These are phyloP conservation scores for Aspergillus novoparasiticus DNA, from an alignment of 2,329 filamentous ascomycete species.

Conservation along the genomic window DNA sequence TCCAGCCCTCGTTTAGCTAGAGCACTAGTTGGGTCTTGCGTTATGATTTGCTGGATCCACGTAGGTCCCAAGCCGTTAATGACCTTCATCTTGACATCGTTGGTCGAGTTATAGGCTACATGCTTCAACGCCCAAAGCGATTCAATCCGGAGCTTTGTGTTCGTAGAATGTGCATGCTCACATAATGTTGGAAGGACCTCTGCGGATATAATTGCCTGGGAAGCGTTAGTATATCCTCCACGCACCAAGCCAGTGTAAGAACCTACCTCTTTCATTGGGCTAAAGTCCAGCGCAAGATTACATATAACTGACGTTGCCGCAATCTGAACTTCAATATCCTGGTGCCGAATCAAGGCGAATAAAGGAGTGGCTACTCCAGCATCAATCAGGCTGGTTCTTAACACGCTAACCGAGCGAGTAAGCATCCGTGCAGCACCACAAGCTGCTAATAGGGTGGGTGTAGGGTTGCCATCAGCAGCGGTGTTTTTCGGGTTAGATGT, in stretches of 20 bases:
- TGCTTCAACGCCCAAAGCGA: constrained; percentile 95
- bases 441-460: constrained; percentile 77
- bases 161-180: constrained; percentile 78
- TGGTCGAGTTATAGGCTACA: constrained; percentile 71
- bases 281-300: constrained; percentile 86
- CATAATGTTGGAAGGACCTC: constrained; percentile 78
- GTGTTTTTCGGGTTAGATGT: constrained; percentile 34
- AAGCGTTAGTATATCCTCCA: constrained; percentile 14
- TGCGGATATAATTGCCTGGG: constrained; percentile 70
- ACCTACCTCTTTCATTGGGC: constrained; percentile 84
- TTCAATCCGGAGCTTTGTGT: constrained; percentile 77
- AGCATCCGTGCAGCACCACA: constrained; percentile 81
- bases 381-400: constrained; percentile 86
- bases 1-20: constrained; percentile 32
- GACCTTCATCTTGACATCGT: constrained; percentile 73
- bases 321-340: constrained; percentile 77
- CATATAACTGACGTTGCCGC: constrained; percentile 82
- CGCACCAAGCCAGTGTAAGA: neutral
- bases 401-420: constrained; percentile 78
- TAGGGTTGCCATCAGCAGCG: constrained; percentile 72
- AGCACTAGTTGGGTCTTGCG: constrained; percentile 51
- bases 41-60: constrained; percentile 81
- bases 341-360: constrained; percentile 72
- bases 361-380: constrained; percentile 77
- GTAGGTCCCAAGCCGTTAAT: constrained; percentile 75